Percentiles rank a stretch among this genome's conserved stretches.
Evolutionary conservation across 305 asterid species (phyloP).

Genomic region (Solanum aculeatissimum): DNA sequence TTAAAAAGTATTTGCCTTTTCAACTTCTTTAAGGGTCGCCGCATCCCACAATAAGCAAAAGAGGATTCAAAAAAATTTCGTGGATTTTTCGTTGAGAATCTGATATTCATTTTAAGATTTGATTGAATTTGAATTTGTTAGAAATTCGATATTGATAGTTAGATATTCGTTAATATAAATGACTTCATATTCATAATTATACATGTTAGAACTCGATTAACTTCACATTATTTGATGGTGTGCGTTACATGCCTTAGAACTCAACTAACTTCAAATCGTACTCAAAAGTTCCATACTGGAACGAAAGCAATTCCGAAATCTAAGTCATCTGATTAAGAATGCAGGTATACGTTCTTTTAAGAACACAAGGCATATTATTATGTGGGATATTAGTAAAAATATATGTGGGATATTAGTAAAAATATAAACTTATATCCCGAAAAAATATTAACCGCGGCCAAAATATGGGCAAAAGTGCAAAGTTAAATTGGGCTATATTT

Average conservation of each 20-base stretch:
- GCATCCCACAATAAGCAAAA: neutral
- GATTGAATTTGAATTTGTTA: neutral
- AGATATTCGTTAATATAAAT: neutral
- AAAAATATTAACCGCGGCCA: too few relatives aligned
- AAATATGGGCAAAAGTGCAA: neutral
- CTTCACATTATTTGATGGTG: neutral
- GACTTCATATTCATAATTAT: neutral
- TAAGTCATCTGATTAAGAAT: neutral
- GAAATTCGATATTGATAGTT: too few relatives aligned
- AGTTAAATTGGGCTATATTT: neutral
- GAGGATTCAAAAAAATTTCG: neutral
- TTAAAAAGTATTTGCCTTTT: neutral
- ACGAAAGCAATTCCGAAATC: neutral
- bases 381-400: too few relatives aligned
- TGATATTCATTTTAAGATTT: fast-evolving
- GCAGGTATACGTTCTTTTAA: neutral
- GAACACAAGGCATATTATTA: too few relatives aligned
- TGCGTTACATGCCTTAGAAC: neutral
- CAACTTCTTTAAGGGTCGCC: neutral
- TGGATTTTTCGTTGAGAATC: neutral
- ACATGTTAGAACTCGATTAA: neutral
- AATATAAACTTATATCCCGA: too few relatives aligned
- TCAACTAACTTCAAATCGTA: too few relatives aligned
- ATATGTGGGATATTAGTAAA: too few relatives aligned
- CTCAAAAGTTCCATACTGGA: neutral